phyloP scores from a whole-genome alignment of 2,329 filamentous ascomycete species.

The Aschersonia sp. region DNA sequence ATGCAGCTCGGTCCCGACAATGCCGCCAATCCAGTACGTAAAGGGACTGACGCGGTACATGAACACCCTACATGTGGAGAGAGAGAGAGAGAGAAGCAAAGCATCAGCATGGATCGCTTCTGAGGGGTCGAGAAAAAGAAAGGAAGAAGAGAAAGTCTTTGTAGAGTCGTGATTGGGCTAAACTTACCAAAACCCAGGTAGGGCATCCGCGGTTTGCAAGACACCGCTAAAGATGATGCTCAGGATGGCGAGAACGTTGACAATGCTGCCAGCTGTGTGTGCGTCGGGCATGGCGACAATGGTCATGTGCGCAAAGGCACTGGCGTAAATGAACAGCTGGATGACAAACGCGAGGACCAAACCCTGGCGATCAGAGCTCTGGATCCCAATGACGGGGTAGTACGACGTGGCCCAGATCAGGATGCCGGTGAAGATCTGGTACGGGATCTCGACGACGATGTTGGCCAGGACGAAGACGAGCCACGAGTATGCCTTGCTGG shows the following conservation, averaged over 20 bases:
- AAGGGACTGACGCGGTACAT: constrained; percentile 56
- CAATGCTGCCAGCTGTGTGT: constrained; percentile 50
- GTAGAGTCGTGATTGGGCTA: neutral
- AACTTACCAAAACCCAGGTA: constrained; percentile 49
- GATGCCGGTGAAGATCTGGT: constrained; percentile 49
- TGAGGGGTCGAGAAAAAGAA: too few relatives aligned
- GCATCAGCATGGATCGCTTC: neutral
- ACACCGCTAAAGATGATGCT: constrained; percentile 50
- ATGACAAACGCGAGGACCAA: constrained; percentile 51
- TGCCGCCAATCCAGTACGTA: constrained; percentile 54
- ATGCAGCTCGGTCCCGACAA: constrained; percentile 52
- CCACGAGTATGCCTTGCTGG: constrained; percentile 64
- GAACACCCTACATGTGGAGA: constrained; percentile 34
- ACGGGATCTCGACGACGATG: constrained; percentile 58
- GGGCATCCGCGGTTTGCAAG: constrained; percentile 37
- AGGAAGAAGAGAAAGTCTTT: too few relatives aligned
- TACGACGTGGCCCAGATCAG: constrained; percentile 54
- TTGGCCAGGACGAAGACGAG: constrained; percentile 58
- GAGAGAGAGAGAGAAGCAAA: too few relatives aligned
- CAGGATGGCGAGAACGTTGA: constrained; percentile 44
- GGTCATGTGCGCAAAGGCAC: constrained; percentile 59
- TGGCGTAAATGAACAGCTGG: constrained; percentile 56
- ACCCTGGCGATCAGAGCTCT: constrained; percentile 39
- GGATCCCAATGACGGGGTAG: constrained; percentile 42
- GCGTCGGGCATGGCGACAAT: constrained; percentile 57